These are phyloP conservation scores for Echium plantagineum DNA, from an alignment of 257 asterid genomes.

Conservation along the genomic window DNA sequence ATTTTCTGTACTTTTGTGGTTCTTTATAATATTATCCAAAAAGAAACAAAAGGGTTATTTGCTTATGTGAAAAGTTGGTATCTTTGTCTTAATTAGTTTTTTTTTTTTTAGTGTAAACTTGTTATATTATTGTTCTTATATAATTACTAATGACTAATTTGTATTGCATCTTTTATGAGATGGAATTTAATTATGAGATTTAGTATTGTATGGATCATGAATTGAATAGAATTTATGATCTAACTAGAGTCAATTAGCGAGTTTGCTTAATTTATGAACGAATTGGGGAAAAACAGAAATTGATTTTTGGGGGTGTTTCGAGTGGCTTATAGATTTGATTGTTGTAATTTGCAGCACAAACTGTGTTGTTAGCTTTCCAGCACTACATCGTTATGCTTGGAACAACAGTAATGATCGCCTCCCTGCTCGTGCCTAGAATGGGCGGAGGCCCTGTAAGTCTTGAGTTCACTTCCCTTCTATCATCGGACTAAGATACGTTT, in stretches of 20 bases:
- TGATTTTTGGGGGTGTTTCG: neutral
- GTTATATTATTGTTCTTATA: no score
- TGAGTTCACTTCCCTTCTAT: neutral
- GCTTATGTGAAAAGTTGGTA: neutral
- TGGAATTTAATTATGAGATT: no score
- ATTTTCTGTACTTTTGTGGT: neutral
- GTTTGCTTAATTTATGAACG: neutral
- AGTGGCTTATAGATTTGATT: neutral
- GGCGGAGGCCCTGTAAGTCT: slow-evolving; percentile 81
- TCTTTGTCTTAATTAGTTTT: neutral
- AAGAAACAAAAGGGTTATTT: neutral
- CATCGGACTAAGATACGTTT: slow-evolving; percentile 4
- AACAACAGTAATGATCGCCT: slow-evolving; percentile 76
- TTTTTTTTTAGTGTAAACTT: no score
- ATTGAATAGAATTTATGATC: neutral
- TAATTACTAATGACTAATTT: no score
- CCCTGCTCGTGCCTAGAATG: slow-evolving; percentile 71
- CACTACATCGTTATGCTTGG: slow-evolving; percentile 98
- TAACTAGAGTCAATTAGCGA: no score
- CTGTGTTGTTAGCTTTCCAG: slow-evolving; percentile 65
- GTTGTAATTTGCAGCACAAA: slow-evolving; percentile 51
- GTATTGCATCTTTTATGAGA: neutral
- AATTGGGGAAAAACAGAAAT: no score
- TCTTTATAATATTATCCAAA: no score
- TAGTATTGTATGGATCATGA: neutral